These are phyloP conservation scores for Bryopsis sp. DNA, from an alignment of 139 green algal genomes.

Conservation along the genomic window DNA sequence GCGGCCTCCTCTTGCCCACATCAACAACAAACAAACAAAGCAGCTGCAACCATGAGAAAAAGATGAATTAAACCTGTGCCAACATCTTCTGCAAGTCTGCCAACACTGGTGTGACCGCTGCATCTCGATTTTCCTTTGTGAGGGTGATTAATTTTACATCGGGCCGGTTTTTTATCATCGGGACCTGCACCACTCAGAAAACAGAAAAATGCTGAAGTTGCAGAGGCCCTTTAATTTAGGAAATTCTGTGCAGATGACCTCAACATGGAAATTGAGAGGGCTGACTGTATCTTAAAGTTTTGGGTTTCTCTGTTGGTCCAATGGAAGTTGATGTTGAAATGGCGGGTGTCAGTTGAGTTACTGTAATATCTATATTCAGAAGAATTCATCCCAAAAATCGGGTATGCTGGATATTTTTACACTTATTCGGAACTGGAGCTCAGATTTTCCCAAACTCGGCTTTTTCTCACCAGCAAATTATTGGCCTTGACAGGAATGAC, in stretches of 20 bases:
- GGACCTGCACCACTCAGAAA: too few relatives aligned
- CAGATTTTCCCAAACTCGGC: too few relatives aligned
- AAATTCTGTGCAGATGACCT: background rate
- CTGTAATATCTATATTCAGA: too few relatives aligned
- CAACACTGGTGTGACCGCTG: background rate
- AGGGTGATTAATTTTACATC: conserved; percentile 1
- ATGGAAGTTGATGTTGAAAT: too few relatives aligned
- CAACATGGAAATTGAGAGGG: background rate
- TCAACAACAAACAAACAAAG: too few relatives aligned
- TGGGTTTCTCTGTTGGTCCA: background rate
- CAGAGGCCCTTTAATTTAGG: too few relatives aligned
- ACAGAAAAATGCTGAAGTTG: too few relatives aligned
- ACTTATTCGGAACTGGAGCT: too few relatives aligned
- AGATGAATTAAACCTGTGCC: background rate
- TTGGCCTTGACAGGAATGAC: background rate
- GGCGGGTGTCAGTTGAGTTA: too few relatives aligned
- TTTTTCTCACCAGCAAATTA: too few relatives aligned
- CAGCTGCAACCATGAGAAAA: background rate
- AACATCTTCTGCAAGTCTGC: background rate
- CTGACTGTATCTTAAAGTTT: background rate
- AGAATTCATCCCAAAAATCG: too few relatives aligned
- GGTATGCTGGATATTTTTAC: too few relatives aligned
- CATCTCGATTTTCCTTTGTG: background rate
- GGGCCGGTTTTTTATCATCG: background rate
- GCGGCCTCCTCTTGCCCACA: background rate